These are phyloP conservation scores for Arabidopsis lyrata DNA, from an alignment of 441 rosid genomes.

Conservation along the genomic window DNA sequence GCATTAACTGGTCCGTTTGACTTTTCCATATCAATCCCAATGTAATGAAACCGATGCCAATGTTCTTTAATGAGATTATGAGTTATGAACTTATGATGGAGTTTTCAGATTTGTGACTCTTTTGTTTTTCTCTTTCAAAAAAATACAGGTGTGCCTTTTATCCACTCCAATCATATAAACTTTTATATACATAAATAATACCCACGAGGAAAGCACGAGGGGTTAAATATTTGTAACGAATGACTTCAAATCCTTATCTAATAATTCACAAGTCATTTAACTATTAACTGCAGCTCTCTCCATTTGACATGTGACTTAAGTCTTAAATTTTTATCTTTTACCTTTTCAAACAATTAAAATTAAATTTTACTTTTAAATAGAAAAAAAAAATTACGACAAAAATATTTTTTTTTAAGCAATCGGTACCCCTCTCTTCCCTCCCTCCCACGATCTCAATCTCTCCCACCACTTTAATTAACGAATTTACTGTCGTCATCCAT, in stretches of 20 bases:
- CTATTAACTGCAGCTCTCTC: no score
- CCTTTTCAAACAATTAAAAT: no score
- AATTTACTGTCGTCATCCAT: no score
- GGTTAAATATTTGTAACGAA: constrained; percentile 16
- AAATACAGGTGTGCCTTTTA: constrained; percentile 2
- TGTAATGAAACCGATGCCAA: not conserved
- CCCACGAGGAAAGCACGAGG: constrained; percentile 48
- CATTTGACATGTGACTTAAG: no score
- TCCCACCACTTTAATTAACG: no score
- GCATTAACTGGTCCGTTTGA: constrained; percentile 14
- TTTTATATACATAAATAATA: constrained; percentile 18
- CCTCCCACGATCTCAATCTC: no score
- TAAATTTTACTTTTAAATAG: no score
- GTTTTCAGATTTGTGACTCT: constrained; percentile 25
- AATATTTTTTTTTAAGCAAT: no score
- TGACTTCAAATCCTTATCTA: not conserved
- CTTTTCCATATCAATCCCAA: constrained; percentile 18
- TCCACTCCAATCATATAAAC: not conserved
- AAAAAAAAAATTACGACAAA: no score
- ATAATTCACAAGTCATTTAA: no score
- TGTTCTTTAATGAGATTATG: not conserved
- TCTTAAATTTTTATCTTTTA: no score
- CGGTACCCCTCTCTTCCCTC: no score
- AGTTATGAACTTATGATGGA: not conserved
- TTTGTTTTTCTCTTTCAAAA: not conserved